Conservation (phyloP, 73 alveolate genomes). For the Tetrahymena malaccensis region DNA sequence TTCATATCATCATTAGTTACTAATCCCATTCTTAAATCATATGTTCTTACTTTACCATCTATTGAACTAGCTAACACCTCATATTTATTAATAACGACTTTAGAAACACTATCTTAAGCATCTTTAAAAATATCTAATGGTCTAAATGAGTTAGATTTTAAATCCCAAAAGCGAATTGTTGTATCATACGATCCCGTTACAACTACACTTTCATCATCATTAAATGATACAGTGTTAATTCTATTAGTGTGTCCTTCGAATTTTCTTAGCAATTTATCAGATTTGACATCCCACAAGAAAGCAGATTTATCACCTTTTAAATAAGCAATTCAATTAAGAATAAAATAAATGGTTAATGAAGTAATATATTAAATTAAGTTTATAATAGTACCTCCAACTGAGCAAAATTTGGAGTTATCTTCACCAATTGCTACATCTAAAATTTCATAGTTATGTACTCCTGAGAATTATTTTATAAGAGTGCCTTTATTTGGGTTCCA, state of each 20-base stretch:
- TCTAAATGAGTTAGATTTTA: neutral
- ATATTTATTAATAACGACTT: slow-evolving; percentile 21
- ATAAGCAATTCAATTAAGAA: slow-evolving; percentile 12
- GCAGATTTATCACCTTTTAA: slow-evolving; percentile 43
- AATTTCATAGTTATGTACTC: slow-evolving; percentile 42
- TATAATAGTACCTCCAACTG: neutral
- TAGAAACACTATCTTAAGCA: slow-evolving; percentile 43
- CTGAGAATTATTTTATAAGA: slow-evolving; percentile 34
- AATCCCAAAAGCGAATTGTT: slow-evolving; percentile 49
- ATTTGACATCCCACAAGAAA: slow-evolving; percentile 49
- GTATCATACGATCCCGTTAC: slow-evolving; percentile 51
- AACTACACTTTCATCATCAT: slow-evolving; percentile 20
- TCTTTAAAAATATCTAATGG: slow-evolving; percentile 47
- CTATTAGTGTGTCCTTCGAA: slow-evolving; percentile 29
- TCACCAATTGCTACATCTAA: slow-evolving; percentile 36
- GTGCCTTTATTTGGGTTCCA: slow-evolving; percentile 52
- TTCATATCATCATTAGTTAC: slow-evolving; percentile 28
- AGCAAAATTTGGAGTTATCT: neutral
- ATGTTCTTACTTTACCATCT: slow-evolving; percentile 42
- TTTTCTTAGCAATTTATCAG: slow-evolving; percentile 40
- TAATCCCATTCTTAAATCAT: slow-evolving; percentile 52
- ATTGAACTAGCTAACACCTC: slow-evolving; percentile 29
- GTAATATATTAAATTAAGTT: neutral
- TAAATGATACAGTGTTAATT: slow-evolving; percentile 14
- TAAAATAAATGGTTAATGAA: neutral